Base-by-base conservation (phyloP, 1,139 yeast species). In the Suhomyces anneliseae region DNA sequence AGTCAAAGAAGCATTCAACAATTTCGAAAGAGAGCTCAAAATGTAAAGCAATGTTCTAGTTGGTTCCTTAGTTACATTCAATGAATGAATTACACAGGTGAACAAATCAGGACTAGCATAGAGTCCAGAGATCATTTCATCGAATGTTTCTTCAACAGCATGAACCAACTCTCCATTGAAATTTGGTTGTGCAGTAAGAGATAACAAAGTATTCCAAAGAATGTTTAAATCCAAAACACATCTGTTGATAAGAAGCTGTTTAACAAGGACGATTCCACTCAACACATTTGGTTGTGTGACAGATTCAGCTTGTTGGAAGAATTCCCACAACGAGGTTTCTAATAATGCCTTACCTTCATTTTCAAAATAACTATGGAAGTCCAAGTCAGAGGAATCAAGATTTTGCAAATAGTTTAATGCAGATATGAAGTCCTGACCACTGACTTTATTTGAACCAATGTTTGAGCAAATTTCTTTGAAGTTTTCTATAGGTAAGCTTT, bases 161-260 rank as follows among this genome's bases (percentile, higher is more conserved):
- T 54, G 53, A 2, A 37, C 41, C 27, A 57, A 43, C 19, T 60
- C 64, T 1, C 50, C 46, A 8, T 41, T 50, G 9, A 51, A 36
- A 0, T 47, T 51, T 27, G 45, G 43, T 9, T 39, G 8, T 9
- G 45, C 50, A 43, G 65, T 56, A 38, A 68, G 49, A 0, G 46
- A 42, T 5, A 62, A 48, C 36, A 71, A 58, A 6, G 59, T 46
- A 5, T 40, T 40, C 69, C 74, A 68, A 8, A 69, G 49, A 12
- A 47, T 54, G 1, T 46, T 43, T 37, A 66, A 51, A 12, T 62
- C 54, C 11, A 72, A 40, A 3, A 51, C 42, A 32, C 49, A 48
- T 15, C 64, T 51, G 46, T 62, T 65, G 27, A 72, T 65, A 24
- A 72, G 60, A 37, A 70, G 44, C 48, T 72, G 78, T 49, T 73